Evolutionary conservation across 164 flowering plant genomes (phyloP), one percentile per base, ranked within the genome.

Genomic region (Annona cherimola): DNA sequence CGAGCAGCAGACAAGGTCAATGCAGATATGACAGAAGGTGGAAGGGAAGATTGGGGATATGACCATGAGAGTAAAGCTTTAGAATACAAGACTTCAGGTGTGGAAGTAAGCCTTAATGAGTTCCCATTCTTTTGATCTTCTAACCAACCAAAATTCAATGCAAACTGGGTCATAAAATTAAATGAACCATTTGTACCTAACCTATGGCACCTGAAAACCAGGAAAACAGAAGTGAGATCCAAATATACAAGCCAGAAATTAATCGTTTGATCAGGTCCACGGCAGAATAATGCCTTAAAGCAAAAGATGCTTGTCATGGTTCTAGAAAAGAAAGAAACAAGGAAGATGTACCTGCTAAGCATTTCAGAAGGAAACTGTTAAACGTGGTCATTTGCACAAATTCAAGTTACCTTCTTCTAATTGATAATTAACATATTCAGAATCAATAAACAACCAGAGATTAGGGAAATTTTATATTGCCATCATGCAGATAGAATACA

Each of bases 1-100:
- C 76, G 90, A 18, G 81, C 68, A 61, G 84, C 77, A 67, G 90
- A 79, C 71, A 84, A 79, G 45, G 78, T 79, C 83, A 93, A 80
- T 44, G 91, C 83, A 67, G 93, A 86, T 71, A 96, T 84, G 64
- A 90, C 79, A 73, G 88, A 81, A 74, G 88, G 78, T 66, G 99
- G 96, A 60, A 96, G 77, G 67, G 85, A 75, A 75, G 95, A 86
- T 65, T 93, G 97, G 59, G 98, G 99, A 67, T 89, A 89, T 71
- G 88, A 76, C 98, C 99, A 96, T 26, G 99, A 93, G 71, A 81
- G 82, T 54, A 90, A 74, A 54, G 86, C 79, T 69, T 71, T 80
- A 19, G 82, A 74, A 81, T 72, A 80, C 63, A 75, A 59, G 7
- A 60, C 75, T 55, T 84, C 81, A 64, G 81, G 72, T 45, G 75